Evolutionary conservation across 2,329 filamentous ascomycete species (phyloP).

Genomic region (Beauveria asiatica): DNA sequence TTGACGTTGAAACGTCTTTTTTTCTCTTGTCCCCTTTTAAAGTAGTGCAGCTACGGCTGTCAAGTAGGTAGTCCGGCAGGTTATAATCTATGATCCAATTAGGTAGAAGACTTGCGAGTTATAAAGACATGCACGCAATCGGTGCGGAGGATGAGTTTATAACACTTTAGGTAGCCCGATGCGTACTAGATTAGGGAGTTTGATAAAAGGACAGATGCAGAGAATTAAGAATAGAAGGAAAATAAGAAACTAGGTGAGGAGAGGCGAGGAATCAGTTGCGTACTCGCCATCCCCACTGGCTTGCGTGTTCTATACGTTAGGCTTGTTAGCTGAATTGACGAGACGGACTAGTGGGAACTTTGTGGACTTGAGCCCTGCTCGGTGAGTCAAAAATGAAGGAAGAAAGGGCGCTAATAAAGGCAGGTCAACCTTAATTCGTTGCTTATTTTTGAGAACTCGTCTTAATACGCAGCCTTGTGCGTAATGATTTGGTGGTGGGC

Average conservation of each 20-base stretch:
- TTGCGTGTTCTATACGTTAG: neutral
- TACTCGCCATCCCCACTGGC: neutral
- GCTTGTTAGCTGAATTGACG: neutral
- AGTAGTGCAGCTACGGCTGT: too few species aligned
- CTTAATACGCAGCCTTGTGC: neutral
- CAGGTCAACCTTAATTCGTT: neutral
- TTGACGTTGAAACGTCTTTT: too few species aligned
- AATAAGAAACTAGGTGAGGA: neutral
- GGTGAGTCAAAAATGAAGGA: neutral
- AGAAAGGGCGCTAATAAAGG: neutral
- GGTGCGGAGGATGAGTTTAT: too few species aligned
- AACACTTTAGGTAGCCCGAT: too few species aligned
- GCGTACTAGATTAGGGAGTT: too few species aligned
- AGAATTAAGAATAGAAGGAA: neutral
- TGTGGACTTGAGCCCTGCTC: neutral
- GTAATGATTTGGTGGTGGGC: neutral
- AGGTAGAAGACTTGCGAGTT: too few species aligned
- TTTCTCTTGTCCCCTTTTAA: too few species aligned
- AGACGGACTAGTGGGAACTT: neutral
- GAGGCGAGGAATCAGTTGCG: neutral
- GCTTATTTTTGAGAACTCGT: neutral
- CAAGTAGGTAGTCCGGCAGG: too few species aligned
- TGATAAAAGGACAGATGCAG: too few species aligned
- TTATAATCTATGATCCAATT: too few species aligned
- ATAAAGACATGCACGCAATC: too few species aligned